Percentiles rank a stretch among this genome's conserved stretches.
Evolutionary conservation across 768 basidiomycete species (phyloP).

Genomic region (Xerocomus potaroensis): DNA sequence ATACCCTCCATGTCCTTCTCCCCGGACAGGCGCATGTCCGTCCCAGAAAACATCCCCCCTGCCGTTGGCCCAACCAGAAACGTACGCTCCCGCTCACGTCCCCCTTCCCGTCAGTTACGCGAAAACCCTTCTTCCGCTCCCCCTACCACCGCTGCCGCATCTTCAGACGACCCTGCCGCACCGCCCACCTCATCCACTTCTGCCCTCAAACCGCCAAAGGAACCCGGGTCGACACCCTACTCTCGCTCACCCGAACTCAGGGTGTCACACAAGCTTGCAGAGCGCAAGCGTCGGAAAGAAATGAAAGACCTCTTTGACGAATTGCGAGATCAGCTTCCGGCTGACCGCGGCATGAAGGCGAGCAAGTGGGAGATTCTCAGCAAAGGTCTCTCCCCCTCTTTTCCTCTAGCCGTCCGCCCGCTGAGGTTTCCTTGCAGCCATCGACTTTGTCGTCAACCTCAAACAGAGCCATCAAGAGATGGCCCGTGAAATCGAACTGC

Average conservation of each 20-base stretch:
- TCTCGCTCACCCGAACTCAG: slow-evolving; percentile 93
- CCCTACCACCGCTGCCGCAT: slow-evolving; percentile 33
- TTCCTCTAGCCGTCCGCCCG: background rate
- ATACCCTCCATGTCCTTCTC: slow-evolving; percentile 56
- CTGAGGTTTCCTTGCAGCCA: slow-evolving; percentile 48
- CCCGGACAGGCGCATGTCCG: slow-evolving; percentile 74
- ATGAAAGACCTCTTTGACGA: slow-evolving; percentile 99
- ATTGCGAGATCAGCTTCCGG: slow-evolving; percentile 86
- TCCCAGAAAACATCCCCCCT: slow-evolving; percentile 53
- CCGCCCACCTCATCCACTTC: slow-evolving; percentile 34
- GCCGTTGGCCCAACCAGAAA: slow-evolving; percentile 46
- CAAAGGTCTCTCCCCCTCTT: slow-evolving; percentile 59
- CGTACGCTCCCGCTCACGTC: slow-evolving; percentile 65
- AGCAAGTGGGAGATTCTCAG: slow-evolving; percentile 99
- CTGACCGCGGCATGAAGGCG: slow-evolving; percentile 90
- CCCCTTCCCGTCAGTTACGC: slow-evolving; percentile 59
- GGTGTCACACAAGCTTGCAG: slow-evolving; percentile 95
- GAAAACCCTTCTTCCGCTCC: slow-evolving; percentile 36
- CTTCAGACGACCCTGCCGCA: slow-evolving; percentile 39
- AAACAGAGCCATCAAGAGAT: slow-evolving; percentile 77
- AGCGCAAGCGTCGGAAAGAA: slow-evolving; percentile 94
- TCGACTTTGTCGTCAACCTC: slow-evolving; percentile 79
- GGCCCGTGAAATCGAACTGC: slow-evolving; percentile 71
- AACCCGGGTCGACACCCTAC: slow-evolving; percentile 70
- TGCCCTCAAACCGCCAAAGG: slow-evolving; percentile 39